phyloP scores from a whole-genome alignment of 192 early-diverging fungal genomes.

The Allomyces javanicus region DNA sequence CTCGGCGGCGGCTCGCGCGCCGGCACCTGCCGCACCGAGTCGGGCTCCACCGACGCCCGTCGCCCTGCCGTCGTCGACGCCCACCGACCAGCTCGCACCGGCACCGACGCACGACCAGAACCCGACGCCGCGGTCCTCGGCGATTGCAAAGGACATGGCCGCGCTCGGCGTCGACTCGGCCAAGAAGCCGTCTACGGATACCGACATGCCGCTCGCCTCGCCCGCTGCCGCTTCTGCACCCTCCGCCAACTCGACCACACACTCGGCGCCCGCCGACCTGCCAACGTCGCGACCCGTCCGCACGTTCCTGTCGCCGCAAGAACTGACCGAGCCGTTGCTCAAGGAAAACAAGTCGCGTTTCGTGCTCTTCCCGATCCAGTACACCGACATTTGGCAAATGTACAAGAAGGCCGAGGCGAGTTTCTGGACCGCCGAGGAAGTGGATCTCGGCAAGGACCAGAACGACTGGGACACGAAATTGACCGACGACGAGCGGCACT shows the following conservation, averaged over 20 bases:
- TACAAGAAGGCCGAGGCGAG: constrained; percentile 96
- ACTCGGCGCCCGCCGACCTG: neutral
- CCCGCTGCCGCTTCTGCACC: neutral
- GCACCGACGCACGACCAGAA: too few species aligned
- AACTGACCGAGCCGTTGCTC: constrained; percentile 33
- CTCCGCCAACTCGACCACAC: neutral
- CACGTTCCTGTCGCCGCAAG: constrained; percentile 3
- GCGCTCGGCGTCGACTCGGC: neutral
- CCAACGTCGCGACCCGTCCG: neutral
- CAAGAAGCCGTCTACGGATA: neutral
- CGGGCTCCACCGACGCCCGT: too few species aligned
- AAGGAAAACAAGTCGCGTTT: constrained; percentile 59
- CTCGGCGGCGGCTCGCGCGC: too few species aligned
- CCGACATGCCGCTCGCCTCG: neutral
- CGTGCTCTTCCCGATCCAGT: constrained; percentile 84
- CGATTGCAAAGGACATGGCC: neutral
- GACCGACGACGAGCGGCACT: constrained; percentile 68
- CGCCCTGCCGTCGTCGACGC: too few species aligned
- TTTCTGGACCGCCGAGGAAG: constrained; percentile 93
- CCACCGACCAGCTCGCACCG: too few species aligned
- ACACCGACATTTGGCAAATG: constrained; percentile 88
- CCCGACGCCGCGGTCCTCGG: too few species aligned
- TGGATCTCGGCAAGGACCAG: constrained; percentile 81
- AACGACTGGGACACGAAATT: constrained; percentile 75
- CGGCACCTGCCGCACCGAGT: too few species aligned